Evolutionary conservation across 2,329 filamentous ascomycete species (phyloP).

Genomic region (Pseudocercospora fijiensis): DNA sequence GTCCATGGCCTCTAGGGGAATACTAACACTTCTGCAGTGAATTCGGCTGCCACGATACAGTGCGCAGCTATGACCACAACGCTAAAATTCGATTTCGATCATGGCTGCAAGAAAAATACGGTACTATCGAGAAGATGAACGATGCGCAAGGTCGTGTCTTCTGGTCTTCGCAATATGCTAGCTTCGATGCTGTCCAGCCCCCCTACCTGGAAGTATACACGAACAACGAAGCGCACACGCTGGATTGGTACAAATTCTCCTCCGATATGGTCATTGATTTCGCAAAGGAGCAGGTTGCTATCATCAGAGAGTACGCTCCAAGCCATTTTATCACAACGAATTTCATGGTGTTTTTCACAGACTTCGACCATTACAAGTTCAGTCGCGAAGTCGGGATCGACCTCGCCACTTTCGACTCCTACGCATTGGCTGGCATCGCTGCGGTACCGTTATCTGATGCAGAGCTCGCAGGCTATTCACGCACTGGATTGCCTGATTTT

Average conservation of each 20-base stretch:
- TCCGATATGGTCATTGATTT: constrained; percentile 31
- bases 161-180: constrained; percentile 30
- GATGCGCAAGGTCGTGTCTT: constrained; percentile 29
- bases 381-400: constrained; percentile 29
- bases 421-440: constrained; percentile 25
- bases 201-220: constrained; percentile 31
- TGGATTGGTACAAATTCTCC: constrained; percentile 31
- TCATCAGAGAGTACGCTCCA: constrained; percentile 24
- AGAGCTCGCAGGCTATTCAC: constrained; percentile 25
- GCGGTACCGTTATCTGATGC: constrained; percentile 20
- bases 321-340: constrained; percentile 28
- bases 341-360: constrained; percentile 29
- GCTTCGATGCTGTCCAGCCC: constrained; percentile 28
- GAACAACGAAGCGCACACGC: constrained; percentile 28
- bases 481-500: constrained; percentile 28
- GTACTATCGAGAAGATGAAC: constrained; percentile 30
- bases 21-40: constrained; percentile 7
- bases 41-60: constrained; percentile 32
- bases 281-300: constrained; percentile 28
- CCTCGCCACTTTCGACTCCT: constrained; percentile 27
- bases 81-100: constrained; percentile 28
- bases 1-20: background rate
- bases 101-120: constrained; percentile 30
- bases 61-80: constrained; percentile 29
- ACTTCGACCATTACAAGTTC: constrained; percentile 31